Evolutionary conservation across 805 yeast species (phyloP), one percentile per base, ranked within the genome.

Genomic region (Deakozyma indianensis): DNA sequence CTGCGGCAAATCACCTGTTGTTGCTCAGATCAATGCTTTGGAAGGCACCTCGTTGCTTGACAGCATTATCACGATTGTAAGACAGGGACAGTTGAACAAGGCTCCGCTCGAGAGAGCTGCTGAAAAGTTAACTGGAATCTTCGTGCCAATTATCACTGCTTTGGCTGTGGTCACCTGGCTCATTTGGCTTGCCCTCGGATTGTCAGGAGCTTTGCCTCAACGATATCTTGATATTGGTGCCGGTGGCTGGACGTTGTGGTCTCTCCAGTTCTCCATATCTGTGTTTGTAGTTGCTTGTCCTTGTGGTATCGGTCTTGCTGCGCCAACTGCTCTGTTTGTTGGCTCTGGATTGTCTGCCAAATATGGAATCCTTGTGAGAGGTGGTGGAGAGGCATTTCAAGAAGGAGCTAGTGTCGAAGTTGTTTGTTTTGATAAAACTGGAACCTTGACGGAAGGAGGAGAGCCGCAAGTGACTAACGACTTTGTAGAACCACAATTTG

Each of bases 261-360:
- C 88, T 0, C 66, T 83, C 46, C 79, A 81, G 52, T 83, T 83
- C 61, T 75, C 87, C 1, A 79, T 83, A 51, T 75, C 88, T 0
- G 90, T 83, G 1, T 81, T 83, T 62, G 90, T 83, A 1, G 75
- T 83, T 43, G 90, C 90, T 0, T 83, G 94, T 57, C 94, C 94
- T 1, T 83, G 92, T 66, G 94, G 90, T 1, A 74, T 83, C 52
- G 92, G 90, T 1, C 65, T 83, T 21, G 92, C 92, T 22, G 92
- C 90, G 1, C 92, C 92, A 1, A 82, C 90, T 1, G 90, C 92
- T 0, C 58, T 83, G 35, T 81, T 79, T 64, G 86, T 83, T 11
- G 92, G 92, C 2, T 69, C 85, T 16, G 86, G 90, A 0, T 58
- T 83, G 43, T 86, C 88, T 29, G 92, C 92, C 14, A 79, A 77